Conservation (phyloP, 176 grass and related monocot genomes). For the Poa pratensis region DNA sequence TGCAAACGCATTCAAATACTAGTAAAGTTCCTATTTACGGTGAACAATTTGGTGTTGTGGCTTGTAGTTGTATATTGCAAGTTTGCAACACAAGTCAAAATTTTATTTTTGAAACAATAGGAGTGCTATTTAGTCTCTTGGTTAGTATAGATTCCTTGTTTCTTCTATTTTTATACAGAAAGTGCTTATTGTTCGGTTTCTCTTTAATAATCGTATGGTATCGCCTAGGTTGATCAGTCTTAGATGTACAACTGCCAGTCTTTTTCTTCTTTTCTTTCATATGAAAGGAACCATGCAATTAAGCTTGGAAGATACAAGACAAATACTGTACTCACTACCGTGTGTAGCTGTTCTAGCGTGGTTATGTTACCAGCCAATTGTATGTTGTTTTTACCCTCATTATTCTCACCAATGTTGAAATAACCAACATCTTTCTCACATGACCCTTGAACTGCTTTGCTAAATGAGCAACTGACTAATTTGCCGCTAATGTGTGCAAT, state of each 20-base stretch:
- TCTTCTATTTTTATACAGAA: conserved; percentile 2
- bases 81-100: not conserved
- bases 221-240: not conserved
- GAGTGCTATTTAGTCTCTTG: not conserved
- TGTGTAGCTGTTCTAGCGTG: conserved; percentile 1
- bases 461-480: not conserved
- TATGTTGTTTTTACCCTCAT: not conserved
- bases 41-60: not conserved
- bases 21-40: not conserved
- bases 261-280: conserved; percentile 12
- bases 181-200: not conserved
- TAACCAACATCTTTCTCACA: not conserved
- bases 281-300: not conserved
- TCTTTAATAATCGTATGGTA: not conserved
- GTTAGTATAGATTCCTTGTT: not conserved
- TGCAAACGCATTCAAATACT: conserved; percentile 11
- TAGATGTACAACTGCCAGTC: not conserved
- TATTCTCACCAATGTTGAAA: conserved; percentile 28
- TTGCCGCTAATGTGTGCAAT: conserved; percentile 1
- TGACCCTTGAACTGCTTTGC: conserved; percentile 20
- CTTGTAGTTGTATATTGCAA: not conserved
- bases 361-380: not conserved
- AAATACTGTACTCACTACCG: not conserved
- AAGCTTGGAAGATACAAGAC: not conserved
- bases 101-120: not conserved